These are phyloP conservation scores for Colletotrichum scovillei DNA, from an alignment of 2,329 filamentous ascomycete genomes.

Conservation along the genomic window DNA sequence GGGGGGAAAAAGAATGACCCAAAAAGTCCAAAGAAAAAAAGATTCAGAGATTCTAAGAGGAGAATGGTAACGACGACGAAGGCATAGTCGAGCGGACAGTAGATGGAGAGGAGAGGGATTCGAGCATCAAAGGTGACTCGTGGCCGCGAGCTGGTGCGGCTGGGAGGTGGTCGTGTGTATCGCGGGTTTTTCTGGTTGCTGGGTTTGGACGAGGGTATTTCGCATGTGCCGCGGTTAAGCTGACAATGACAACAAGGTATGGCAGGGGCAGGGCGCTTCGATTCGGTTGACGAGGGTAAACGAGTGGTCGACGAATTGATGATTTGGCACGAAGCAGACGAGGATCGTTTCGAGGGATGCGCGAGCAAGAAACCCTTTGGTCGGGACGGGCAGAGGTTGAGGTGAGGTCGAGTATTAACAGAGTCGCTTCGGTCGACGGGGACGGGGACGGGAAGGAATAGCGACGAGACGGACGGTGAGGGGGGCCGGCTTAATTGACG, in stretches of 20 bases:
- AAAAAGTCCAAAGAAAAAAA: neutral
- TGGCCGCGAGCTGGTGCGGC: neutral
- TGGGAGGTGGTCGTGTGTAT: constrained; percentile 19
- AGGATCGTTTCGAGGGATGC: constrained; percentile 10
- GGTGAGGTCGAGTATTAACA: constrained; percentile 9
- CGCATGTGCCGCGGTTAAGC: constrained; percentile 25
- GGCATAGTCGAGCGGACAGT: constrained; percentile 21
- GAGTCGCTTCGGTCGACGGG: neutral
- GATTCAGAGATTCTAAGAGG: neutral
- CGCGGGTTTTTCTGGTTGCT: constrained; percentile 22
- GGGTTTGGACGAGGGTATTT: constrained; percentile 19
- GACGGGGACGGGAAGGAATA: neutral
- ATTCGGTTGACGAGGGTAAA: neutral
- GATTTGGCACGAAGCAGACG: neutral
- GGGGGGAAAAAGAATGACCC: constrained; percentile 16
- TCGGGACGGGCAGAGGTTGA: constrained; percentile 2
- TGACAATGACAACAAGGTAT: neutral
- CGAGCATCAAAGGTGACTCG: constrained; percentile 15
- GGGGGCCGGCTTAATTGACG: neutral
- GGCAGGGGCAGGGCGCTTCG: neutral
- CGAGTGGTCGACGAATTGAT: neutral
- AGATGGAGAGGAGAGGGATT: neutral
- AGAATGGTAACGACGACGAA: constrained; percentile 3
- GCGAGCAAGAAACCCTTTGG: neutral
- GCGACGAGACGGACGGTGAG: neutral